Evolutionary conservation across 306 rosid genomes (phyloP).

Genomic region (Lathyrus tuberosus): DNA sequence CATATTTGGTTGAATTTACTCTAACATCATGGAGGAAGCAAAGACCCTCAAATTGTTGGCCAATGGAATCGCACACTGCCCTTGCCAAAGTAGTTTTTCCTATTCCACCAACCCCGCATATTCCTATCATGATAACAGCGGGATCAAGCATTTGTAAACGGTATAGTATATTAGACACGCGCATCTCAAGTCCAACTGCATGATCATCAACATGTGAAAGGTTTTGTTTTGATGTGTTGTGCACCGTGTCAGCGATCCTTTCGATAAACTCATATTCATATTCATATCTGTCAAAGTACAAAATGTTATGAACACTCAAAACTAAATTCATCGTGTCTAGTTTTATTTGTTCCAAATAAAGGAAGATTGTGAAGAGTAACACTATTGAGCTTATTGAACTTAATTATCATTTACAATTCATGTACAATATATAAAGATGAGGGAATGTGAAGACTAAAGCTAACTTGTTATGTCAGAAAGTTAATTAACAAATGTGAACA

Average conservation of each 20-base stretch:
- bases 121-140: background rate
- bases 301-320: background rate
- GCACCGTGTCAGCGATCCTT: background rate
- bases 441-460: background rate
- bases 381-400: background rate
- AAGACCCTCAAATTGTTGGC: slow-evolving; percentile 6
- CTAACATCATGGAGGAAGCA: background rate
- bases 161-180: background rate
- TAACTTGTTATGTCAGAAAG: background rate
- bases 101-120: slow-evolving; percentile 7
- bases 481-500: background rate
- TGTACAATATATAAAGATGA: background rate
- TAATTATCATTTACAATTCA: background rate
- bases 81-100: slow-evolving; percentile 13
- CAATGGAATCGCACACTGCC: background rate
- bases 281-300: background rate
- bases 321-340: background rate
- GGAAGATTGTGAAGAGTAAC: background rate
- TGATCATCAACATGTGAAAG: background rate
- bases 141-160: slow-evolving; percentile 8
- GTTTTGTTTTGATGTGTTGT: background rate
- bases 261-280: background rate
- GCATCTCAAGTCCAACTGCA: slow-evolving; percentile 6
- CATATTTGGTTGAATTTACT: slow-evolving; percentile 14
- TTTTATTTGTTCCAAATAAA: background rate